Evolutionary conservation across 352 stramenopile genomes (phyloP).

Genomic region (Globisporangium sylvaticum): DNA sequence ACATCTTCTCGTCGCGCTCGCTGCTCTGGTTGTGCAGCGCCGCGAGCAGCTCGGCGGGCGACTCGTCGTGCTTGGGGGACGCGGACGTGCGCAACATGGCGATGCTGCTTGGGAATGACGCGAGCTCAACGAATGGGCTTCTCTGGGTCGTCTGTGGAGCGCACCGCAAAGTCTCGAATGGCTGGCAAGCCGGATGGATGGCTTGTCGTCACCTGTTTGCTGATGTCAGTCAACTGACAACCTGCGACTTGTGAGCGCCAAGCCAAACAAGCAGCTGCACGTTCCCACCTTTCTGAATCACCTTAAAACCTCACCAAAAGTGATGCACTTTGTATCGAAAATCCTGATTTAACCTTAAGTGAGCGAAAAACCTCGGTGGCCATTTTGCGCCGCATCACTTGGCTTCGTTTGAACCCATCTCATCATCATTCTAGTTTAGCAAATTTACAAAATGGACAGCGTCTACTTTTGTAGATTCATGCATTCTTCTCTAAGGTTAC

Average conservation of each 20-base stretch:
- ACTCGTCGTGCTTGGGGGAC: slow-evolving; percentile 13
- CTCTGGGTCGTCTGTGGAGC: not conserved
- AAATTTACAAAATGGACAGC: not conserved
- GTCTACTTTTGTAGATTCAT: too few relatives aligned
- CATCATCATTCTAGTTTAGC: not conserved
- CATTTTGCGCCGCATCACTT: not conserved
- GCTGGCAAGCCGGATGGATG: not conserved
- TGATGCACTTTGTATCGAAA: not conserved
- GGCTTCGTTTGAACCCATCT: slow-evolving; percentile 4
- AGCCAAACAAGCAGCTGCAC: slow-evolving; percentile 1
- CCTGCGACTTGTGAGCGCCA: slow-evolving; percentile 7
- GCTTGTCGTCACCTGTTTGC: not conserved
- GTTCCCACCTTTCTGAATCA: not conserved
- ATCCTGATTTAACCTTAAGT: slow-evolving; percentile 6
- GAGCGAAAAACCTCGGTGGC: not conserved
- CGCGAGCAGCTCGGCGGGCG: slow-evolving; percentile 14
- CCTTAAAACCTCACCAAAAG: not conserved
- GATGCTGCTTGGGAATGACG: not conserved
- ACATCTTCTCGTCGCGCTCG: slow-evolving; percentile 51
- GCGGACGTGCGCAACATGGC: slow-evolving; percentile 8
- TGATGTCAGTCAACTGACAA: not conserved
- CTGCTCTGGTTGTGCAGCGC: slow-evolving; percentile 24
- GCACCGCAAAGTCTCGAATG: slow-evolving; percentile 11
- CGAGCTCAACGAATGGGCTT: not conserved
- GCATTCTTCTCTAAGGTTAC: not conserved